These are phyloP conservation scores for Penicillium janthinellum DNA, from an alignment of 2,329 filamentous ascomycete species.

Conservation along the genomic window DNA sequence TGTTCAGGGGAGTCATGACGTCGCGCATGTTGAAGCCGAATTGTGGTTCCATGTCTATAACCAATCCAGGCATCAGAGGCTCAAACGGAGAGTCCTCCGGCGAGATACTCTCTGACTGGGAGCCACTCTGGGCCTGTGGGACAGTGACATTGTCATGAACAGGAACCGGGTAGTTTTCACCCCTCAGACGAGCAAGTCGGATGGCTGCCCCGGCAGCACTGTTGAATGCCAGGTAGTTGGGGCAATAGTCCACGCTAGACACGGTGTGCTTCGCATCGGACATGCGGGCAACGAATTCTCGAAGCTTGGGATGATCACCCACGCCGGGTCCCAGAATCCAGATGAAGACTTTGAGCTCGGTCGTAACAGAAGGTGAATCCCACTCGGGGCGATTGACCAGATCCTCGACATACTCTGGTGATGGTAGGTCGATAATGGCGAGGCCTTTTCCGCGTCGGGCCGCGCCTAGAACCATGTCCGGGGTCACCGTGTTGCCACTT, in stretches of 20 bases:
- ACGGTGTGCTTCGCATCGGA: constrained; percentile 71
- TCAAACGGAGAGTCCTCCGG: constrained; percentile 28
- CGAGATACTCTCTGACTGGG: neutral
- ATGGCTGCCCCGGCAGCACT: constrained; percentile 67
- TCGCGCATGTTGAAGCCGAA: constrained; percentile 41
- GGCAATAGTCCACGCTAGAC: constrained; percentile 70
- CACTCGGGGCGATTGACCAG: constrained; percentile 75
- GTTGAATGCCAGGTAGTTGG: constrained; percentile 73
- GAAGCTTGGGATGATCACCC: constrained; percentile 62
- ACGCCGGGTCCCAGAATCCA: constrained; percentile 80
- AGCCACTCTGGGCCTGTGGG: constrained; percentile 37
- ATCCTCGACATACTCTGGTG: constrained; percentile 66
- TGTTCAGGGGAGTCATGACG: constrained; percentile 33
- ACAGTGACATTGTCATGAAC: constrained; percentile 61
- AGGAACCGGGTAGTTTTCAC: constrained; percentile 71
- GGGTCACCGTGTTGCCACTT: constrained; percentile 71
- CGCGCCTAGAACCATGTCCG: constrained; percentile 81
- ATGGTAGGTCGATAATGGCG: constrained; percentile 78
- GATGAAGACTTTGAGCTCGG: constrained; percentile 67
- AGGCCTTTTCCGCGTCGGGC: constrained; percentile 70
- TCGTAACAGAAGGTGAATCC: constrained; percentile 65
- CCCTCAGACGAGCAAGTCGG: constrained; percentile 71
- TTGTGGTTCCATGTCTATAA: constrained; percentile 50
- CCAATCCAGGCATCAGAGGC: constrained; percentile 46
- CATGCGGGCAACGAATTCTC: constrained; percentile 68